Conservation (phyloP, 495 filamentous ascomycete genomes). For the Daldinia vernicosa region DNA sequence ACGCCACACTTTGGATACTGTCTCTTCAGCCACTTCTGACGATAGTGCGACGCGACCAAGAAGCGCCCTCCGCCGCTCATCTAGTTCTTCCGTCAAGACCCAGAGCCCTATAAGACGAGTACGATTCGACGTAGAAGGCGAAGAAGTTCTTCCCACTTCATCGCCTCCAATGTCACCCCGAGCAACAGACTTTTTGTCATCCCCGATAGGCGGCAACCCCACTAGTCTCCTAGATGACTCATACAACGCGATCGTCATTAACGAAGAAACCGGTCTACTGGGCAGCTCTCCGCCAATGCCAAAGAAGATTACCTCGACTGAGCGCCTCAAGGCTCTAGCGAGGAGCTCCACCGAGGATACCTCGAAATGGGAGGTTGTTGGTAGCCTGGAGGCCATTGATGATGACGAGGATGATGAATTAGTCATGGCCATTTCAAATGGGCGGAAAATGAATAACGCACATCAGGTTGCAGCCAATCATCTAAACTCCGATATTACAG, state of each 20-base stretch:
- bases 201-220: slow-evolving; percentile 37
- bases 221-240: slow-evolving; percentile 42
- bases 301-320: slow-evolving; percentile 58
- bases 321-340: slow-evolving; percentile 54
- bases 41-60: slow-evolving; percentile 51
- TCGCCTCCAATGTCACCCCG: slow-evolving; percentile 51
- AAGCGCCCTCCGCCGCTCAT: slow-evolving; percentile 61
- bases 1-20: slow-evolving; percentile 47
- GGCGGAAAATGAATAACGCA: slow-evolving; percentile 31
- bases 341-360: slow-evolving; percentile 55
- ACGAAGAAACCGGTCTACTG: slow-evolving; percentile 49
- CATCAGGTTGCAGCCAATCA: not conserved
- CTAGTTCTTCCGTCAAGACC: slow-evolving; percentile 50
- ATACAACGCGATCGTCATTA: slow-evolving; percentile 32
- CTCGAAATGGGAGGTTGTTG: slow-evolving; percentile 54
- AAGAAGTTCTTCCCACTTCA: slow-evolving; percentile 61
- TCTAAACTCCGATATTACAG: slow-evolving; percentile 4
- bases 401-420: slow-evolving; percentile 49
- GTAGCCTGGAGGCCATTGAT: slow-evolving; percentile 43
- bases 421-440: slow-evolving; percentile 41
- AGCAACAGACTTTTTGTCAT: slow-evolving; percentile 23
- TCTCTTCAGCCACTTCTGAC: slow-evolving; percentile 55
- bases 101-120: slow-evolving; percentile 63
- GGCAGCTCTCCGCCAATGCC: slow-evolving; percentile 53
- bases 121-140: slow-evolving; percentile 61